Percentiles rank a stretch among this genome's conserved stretches.
Evolutionary conservation across 495 filamentous ascomycete species (phyloP).

Genomic region (Sordaria brevicollis): DNA sequence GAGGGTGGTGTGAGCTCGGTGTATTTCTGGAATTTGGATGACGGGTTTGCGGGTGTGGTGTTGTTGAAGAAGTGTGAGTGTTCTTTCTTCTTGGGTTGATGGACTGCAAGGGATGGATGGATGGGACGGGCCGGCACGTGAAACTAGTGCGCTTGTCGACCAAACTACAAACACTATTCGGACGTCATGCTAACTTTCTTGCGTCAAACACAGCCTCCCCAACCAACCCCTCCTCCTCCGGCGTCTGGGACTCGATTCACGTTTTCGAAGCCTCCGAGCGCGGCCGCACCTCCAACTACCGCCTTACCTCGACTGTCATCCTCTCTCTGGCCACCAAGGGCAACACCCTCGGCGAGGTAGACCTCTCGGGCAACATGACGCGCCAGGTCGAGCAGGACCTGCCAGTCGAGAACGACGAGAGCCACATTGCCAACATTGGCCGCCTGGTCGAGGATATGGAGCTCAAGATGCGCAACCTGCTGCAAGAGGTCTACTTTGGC

Average conservation of each 20-base stretch:
- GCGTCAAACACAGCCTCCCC: conserved; percentile 15
- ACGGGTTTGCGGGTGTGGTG: conserved; percentile 94
- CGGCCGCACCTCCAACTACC: conserved; percentile 86
- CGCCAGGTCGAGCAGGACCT: conserved; percentile 87
- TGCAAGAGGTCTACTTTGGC: conserved; percentile 99
- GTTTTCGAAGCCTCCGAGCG: conserved; percentile 94
- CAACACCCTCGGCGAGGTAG: conserved; percentile 73
- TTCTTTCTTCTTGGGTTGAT: not conserved
- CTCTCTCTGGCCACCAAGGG: conserved; percentile 67
- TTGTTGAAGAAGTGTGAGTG: conserved; percentile 82
- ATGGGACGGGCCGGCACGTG: not conserved
- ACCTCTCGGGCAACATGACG: conserved; percentile 95
- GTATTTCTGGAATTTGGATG: conserved; percentile 98
- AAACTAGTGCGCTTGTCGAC: not conserved
- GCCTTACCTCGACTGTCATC: conserved; percentile 94
- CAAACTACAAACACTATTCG: not conserved
- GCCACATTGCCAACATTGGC: conserved; percentile 93
- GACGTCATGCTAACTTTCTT: not conserved
- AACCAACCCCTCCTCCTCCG: conserved; percentile 55
- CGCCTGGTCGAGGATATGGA: conserved; percentile 98
- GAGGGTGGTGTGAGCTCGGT: conserved; percentile 92
- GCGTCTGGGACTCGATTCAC: conserved; percentile 97
- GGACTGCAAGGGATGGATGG: not conserved
- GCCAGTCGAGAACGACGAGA: conserved; percentile 78
- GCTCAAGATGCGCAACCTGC: conserved; percentile 95